Evolutionary conservation across 2,329 filamentous ascomycete genomes (phyloP), one percentile per base, ranked within the genome.

Genomic region (Ceratocystiopsis minuta): DNA sequence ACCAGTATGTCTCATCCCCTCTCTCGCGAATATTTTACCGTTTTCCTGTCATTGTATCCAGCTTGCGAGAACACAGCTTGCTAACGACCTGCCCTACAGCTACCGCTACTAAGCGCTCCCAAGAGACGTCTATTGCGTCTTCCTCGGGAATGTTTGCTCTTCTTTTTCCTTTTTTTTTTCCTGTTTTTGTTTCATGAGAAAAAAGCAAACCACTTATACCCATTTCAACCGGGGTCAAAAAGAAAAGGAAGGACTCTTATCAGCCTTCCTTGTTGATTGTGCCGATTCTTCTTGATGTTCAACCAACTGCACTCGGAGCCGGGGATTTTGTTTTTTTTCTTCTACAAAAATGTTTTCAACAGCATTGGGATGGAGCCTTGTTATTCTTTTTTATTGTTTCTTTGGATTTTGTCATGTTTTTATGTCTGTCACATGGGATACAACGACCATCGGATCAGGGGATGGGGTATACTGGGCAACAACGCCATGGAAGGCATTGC

Each of bases 51-150:
- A 36, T 16, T 24, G 12, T 24, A 32, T 33, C 20, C 10, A 39
- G 20, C n/a, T n/a, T n/a, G n/a, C n/a, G n/a, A n/a, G n/a, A n/a
- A n/a, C n/a, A n/a, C n/a, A n/a, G n/a, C 37, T 38, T 49, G 39
- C 61, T 60, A 54, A 62, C 50, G 13, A n/a, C n/a, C 28, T 24
- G 33, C 44, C 40, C 42, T 40, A 46, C 54, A 69, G 66, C 61
- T 77, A 77, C 68, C 72, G 77, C 60, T 80, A 80, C 68, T 80
- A 80, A 72, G 46, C 42, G 31, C 35, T n/a, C n/a, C 42, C 2
- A 24, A 32, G 42, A 36, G 42, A 16, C 34, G 14, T 11, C 32
- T 40, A 33, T 36, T 24, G 17, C 15, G 20, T 13, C 16, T 34
- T 34, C 39, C 12, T 24, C 13, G 37, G 34, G n/a, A n/a, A n/a